Conservation (phyloP, 352 stramenopile species). For the Phytophthora aleatoria region DNA sequence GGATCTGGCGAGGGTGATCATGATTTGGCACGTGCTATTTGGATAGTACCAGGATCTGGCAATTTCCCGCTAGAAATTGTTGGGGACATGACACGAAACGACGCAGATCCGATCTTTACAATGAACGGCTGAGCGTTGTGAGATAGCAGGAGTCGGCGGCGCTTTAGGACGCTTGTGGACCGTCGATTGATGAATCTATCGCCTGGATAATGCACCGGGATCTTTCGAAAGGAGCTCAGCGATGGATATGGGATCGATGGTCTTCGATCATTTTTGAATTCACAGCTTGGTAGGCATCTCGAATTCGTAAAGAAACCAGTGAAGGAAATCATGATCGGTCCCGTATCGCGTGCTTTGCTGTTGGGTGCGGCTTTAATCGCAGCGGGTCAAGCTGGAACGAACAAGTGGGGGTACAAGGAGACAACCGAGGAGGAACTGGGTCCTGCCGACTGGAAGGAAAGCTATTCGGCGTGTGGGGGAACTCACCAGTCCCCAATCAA, state of each 20-base stretch:
- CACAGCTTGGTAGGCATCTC: conserved; percentile 8
- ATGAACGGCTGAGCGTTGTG: conserved; percentile 24
- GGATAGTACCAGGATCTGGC: no score
- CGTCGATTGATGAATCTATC: conserved; percentile 15
- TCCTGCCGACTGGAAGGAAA: conserved; percentile 49
- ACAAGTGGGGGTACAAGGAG: conserved; percentile 60
- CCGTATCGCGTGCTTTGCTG: conserved; percentile 28
- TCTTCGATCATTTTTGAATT: conserved; percentile 10
- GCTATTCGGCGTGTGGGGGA: conserved; percentile 41
- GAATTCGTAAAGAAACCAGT: background rate
- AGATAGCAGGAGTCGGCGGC: conserved; percentile 7
- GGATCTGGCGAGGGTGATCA: no score
- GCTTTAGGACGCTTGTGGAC: conserved; percentile 11
- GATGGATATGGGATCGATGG: background rate
- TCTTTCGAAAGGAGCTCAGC: conserved; percentile 6
- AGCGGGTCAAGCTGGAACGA: conserved; percentile 20
- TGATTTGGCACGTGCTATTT: no score
- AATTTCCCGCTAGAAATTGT: no score
- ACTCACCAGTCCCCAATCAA: conserved; percentile 65
- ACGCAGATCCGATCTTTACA: conserved; percentile 30
- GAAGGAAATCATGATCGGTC: conserved; percentile 20
- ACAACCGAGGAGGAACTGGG: conserved; percentile 36
- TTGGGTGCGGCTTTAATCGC: conserved; percentile 25
- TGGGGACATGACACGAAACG: conserved; percentile 7
- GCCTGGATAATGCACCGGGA: background rate